Base-by-base conservation (phyloP, 441 rosid genomes). In the Erodium trifolium region DNA sequence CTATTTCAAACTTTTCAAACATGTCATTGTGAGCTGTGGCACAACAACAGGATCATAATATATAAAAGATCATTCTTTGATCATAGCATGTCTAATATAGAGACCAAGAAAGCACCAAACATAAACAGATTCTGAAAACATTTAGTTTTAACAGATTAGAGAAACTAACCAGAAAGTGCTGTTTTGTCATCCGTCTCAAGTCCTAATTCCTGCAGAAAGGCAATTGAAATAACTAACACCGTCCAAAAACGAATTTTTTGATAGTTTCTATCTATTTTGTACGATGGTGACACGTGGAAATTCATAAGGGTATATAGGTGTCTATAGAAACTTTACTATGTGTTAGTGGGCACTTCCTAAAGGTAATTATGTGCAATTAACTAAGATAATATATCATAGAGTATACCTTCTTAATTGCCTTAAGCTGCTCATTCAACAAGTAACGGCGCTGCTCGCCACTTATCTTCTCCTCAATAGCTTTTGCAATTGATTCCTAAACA, bases 361-460 rank as follows among this genome's bases (percentile, higher is more conserved):
- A 34, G 37, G 37, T 34, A 3, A 5, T 34, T 34, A 34, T 34
- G 37, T 34, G 37, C 37, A 34, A 34, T 2, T 34, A 34, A 34
- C 37, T 5, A 1, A 34, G n/a, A 34, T 34, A 34, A 34, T 53
- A 18, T 53, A 71, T 12, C 34, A 29, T 72, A 72, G 69, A 14
- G 65, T 66, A 49, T 78, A 92, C 99, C 99, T 92, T 95, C 78
- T 95, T 95, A 79, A 95, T 92, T 55, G 98, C 99, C 83, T 87
- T 91, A 65, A 93, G 93, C 73, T 93, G 99, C 77, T 95, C 99
- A 78, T 90, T 89, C 84, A 95, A 83, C 81, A 95, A 86, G 80
- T 92, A 95, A 6, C 99, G 98, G 0, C 99, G 91, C 76, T 95
- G 99, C 86, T 95, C 99, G 41, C 95, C 96, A 65, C 97, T 95